Evolutionary conservation across 495 filamentous ascomycete genomes (phyloP), one percentile per base, ranked within the genome.

Genomic region (Annulohypoxylon maeteangense): DNA sequence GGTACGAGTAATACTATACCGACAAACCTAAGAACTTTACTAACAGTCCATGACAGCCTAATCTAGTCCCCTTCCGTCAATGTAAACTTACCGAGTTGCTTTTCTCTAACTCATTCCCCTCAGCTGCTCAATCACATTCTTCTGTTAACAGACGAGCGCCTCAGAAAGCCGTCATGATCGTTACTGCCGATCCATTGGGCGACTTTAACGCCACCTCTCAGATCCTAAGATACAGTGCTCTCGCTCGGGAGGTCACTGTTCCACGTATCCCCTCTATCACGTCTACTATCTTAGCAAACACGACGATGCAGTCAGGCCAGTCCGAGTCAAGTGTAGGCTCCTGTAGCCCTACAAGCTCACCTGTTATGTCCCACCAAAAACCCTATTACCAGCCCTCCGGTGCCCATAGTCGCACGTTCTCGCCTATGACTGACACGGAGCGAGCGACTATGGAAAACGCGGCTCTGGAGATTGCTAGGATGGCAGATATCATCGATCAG

Each of bases 141-240:
- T 58, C 85, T n/a, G 76, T 78, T 12, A 73, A 61, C 5, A 72
- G 78, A 5, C 81, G 83, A 0, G 86, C 86, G 20, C 90, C 93
- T 0, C 95, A 97, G 77, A 95, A 93, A 76, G 92, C 91, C 0
- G 87, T 95, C 74, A 98, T 99, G 95, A 91, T 98, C 45, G 96
- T 98, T 18, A 97, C 95, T 1, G 95, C 96, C 0, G 95, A 99
- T 75, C 95, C 95, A 0, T 74, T 92, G 14, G 95, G 96, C 11
- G 95, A 99, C 77, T 97, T 93, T 83, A 98, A 98, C 73, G 93
- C 95, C 18, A 98, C 96, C 0, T 93, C 92, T 22, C 95, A 99
- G 78, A 98, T 99, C 34, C 83, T 99, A 4, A 91, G 95, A 12
- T 99, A 99, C 77, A 97, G 93, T 25, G 96, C 95, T 7, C 86